Evolutionary conservation across 345 rosid species (phyloP).

Genomic region (Durio zibethinus): DNA sequence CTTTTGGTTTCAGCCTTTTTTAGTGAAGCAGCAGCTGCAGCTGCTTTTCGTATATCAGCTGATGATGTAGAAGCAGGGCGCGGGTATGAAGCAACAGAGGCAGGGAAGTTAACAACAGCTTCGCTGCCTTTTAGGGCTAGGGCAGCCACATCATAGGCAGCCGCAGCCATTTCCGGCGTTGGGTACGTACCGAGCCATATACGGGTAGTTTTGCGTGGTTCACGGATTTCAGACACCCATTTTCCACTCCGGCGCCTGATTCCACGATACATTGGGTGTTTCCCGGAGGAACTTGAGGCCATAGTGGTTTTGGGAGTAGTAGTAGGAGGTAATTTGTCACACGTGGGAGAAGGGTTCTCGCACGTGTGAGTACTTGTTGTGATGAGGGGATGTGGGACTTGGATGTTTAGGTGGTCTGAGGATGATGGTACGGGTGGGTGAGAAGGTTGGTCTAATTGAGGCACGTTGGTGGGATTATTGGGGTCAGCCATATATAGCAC

Average conservation of each 20-base stretch:
- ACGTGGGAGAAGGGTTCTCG: slow-evolving; percentile 21
- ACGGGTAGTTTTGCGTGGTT: slow-evolving; percentile 77
- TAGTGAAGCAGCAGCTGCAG: slow-evolving; percentile 48
- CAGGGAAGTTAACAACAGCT: slow-evolving; percentile 71
- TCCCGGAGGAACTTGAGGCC: slow-evolving; percentile 31
- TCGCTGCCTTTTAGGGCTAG: slow-evolving; percentile 68
- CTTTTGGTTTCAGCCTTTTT: slow-evolving; percentile 22
- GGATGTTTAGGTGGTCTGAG: slow-evolving; percentile 19
- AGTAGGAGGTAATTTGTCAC: background rate
- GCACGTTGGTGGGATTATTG: slow-evolving; percentile 26
- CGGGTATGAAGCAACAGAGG: slow-evolving; percentile 42
- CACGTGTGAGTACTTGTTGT: slow-evolving; percentile 19
- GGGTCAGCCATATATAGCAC: slow-evolving; percentile 29
- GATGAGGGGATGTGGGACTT: slow-evolving; percentile 15
- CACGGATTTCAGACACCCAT: slow-evolving; percentile 95
- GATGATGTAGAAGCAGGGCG: slow-evolving; percentile 60
- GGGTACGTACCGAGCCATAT: slow-evolving; percentile 94
- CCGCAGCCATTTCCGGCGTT: slow-evolving; percentile 81
- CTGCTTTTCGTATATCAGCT: slow-evolving; percentile 63
- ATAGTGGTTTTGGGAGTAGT: slow-evolving; percentile 9
- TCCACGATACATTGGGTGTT: slow-evolving; percentile 56
- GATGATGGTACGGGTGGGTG: slow-evolving; percentile 20
- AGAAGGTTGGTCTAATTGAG: slow-evolving; percentile 24
- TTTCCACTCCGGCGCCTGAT: slow-evolving; percentile 74
- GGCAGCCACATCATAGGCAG: slow-evolving; percentile 88